These are phyloP conservation scores for Sphagnum fallax DNA, from an alignment of 228 moss, liverwort and hornwort species.

Conservation along the genomic window DNA sequence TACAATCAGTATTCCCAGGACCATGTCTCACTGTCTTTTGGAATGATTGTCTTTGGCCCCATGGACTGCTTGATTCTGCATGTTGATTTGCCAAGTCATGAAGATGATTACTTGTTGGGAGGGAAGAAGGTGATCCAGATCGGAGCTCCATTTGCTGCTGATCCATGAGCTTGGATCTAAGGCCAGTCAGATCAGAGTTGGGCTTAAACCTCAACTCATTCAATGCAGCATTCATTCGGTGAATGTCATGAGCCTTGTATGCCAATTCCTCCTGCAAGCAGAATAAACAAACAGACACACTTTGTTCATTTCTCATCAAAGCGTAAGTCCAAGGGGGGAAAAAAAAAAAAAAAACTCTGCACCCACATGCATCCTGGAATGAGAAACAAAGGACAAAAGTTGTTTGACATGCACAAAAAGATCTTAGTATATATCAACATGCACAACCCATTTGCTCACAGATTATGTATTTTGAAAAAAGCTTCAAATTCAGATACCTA, in stretches of 20 bases:
- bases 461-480: not conserved
- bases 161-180: too few relatives aligned
- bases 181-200: too few relatives aligned
- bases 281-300: not conserved
- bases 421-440: too few relatives aligned
- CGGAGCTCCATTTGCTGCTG: too few relatives aligned
- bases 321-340: not conserved
- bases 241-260: constrained; percentile 18
- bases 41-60: too few relatives aligned
- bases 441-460: not conserved
- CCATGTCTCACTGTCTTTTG: too few relatives aligned
- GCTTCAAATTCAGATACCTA: not conserved
- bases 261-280: constrained; percentile 28
- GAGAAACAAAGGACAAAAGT: too few relatives aligned
- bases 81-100: too few relatives aligned
- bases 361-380: not conserved
- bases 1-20: too few relatives aligned
- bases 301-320: not conserved
- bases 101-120: too few relatives aligned
- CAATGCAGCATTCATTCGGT: constrained; percentile 25
- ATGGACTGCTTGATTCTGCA: too few relatives aligned
- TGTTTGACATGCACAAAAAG: not conserved
- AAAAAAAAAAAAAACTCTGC: not conserved
- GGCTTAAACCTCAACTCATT: constrained; percentile 4
- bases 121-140: too few relatives aligned